Evolutionary conservation across 345 rosid genomes (phyloP).

Genomic region (Salix viminalis): DNA sequence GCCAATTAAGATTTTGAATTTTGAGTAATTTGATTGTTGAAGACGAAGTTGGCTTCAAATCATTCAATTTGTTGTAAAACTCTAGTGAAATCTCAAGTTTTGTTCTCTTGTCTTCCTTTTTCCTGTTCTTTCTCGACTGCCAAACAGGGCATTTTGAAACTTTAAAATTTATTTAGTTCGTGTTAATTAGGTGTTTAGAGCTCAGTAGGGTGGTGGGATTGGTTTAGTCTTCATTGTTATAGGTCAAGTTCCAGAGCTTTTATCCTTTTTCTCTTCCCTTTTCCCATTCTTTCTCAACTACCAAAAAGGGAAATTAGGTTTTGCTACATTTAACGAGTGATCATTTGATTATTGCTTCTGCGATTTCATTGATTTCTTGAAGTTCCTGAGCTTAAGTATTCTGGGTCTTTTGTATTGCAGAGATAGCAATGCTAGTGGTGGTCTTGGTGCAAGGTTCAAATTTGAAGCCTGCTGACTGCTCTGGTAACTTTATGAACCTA

Average conservation of each 20-base stretch:
- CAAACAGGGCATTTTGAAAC: neutral
- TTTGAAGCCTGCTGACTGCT: slow-evolving; percentile 17
- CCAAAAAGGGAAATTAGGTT: neutral
- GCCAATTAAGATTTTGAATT: neutral
- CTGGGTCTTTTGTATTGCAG: slow-evolving; percentile 21
- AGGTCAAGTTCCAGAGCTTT: neutral
- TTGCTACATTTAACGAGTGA: neutral
- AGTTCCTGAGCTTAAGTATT: neutral
- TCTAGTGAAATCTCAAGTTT: neutral
- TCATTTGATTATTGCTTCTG: neutral
- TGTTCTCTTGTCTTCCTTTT: neutral
- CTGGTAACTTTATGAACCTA: slow-evolving; percentile 23
- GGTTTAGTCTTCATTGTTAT: neutral
- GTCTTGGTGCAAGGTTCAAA: neutral
- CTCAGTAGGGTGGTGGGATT: neutral
- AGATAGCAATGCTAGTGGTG: slow-evolving; percentile 25
- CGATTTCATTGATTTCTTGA: neutral
- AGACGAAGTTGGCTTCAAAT: neutral
- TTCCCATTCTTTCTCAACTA: neutral
- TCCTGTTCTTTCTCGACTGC: neutral
- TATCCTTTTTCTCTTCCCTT: neutral
- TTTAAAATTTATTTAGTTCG: neutral
- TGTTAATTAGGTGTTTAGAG: neutral
- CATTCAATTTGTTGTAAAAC: neutral
- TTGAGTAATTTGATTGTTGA: neutral